Percentiles rank a stretch among this genome's conserved stretches.
phyloP scores from a whole-genome alignment of 176 grass and related monocot genomes.

The Coix lacrymajobi region DNA sequence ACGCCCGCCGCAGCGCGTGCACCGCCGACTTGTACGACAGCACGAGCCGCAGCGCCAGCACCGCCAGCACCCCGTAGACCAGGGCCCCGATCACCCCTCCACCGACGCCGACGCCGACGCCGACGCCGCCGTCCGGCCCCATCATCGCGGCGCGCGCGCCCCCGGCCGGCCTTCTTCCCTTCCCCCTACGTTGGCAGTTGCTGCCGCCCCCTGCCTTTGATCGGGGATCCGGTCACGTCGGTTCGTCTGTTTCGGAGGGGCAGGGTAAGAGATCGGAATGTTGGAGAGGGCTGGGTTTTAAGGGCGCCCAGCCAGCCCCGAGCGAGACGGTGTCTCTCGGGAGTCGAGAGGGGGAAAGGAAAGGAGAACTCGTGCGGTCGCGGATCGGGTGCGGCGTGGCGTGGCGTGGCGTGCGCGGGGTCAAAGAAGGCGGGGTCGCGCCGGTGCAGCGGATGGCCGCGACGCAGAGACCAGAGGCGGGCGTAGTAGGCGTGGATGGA shows the following conservation, averaged over 20 bases:
- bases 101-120: background rate
- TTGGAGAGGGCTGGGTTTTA: constrained; percentile 22
- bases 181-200: background rate
- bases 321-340: background rate
- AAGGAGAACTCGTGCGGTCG: background rate
- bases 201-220: background rate
- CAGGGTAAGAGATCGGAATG: background rate
- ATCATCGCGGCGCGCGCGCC: constrained; percentile 9
- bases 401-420: constrained; percentile 16
- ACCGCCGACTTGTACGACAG: constrained; percentile 72
- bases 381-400: background rate
- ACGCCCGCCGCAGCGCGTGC: constrained; percentile 45
- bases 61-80: constrained; percentile 17
- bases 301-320: background rate
- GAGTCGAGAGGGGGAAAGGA: background rate
- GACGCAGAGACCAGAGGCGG: background rate
- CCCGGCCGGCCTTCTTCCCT: background rate
- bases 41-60: constrained; percentile 41
- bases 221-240: constrained; percentile 43
- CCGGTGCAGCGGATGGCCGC: background rate
- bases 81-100: background rate
- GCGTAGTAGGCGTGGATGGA: background rate
- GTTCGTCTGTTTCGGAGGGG: background rate
- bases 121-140: constrained; percentile 10
- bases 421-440: constrained; percentile 25